Percentiles rank a stretch among this genome's conserved stretches.
These are phyloP conservation scores for Penicillium sp. DNA, from an alignment of 2,329 filamentous ascomycete genomes.

Conservation along the genomic window DNA sequence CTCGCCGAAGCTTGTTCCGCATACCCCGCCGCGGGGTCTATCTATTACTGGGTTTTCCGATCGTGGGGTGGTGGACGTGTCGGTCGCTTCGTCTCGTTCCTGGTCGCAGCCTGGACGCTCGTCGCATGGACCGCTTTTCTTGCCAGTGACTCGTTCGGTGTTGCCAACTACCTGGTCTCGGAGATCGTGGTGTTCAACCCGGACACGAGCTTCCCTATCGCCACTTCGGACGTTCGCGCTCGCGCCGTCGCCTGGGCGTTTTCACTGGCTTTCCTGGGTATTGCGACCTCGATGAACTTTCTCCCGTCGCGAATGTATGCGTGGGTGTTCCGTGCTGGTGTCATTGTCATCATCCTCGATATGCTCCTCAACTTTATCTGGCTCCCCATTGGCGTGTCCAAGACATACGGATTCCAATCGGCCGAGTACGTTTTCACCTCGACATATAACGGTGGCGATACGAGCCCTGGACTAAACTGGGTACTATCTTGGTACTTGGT, in stretches of 20 bases:
- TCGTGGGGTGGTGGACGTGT: slow-evolving; percentile 25
- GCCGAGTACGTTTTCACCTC: slow-evolving; percentile 46
- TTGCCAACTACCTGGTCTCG: slow-evolving; percentile 27
- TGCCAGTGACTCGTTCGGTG: slow-evolving; percentile 25
- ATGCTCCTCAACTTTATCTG: slow-evolving; percentile 47
- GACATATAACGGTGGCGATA: slow-evolving; percentile 27
- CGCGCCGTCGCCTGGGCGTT: slow-evolving; percentile 45
- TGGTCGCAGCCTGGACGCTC: slow-evolving; percentile 54
- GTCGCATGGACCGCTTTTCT: slow-evolving; percentile 50
- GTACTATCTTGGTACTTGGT: slow-evolving; percentile 28
- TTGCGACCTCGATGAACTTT: slow-evolving; percentile 31
- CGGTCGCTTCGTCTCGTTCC: slow-evolving; percentile 39
- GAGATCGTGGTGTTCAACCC: slow-evolving; percentile 40
- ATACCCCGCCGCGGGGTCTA: slow-evolving; percentile 30
- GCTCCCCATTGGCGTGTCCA: slow-evolving; percentile 45
- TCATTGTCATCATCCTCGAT: slow-evolving; percentile 41
- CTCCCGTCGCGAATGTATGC: slow-evolving; percentile 40
- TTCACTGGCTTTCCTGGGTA: slow-evolving; percentile 29
- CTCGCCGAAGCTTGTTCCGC: slow-evolving; percentile 31
- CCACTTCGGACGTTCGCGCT: slow-evolving; percentile 39
- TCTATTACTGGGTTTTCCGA: slow-evolving; percentile 32
- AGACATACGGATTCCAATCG: slow-evolving; percentile 44
- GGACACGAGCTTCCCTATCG: slow-evolving; percentile 37
- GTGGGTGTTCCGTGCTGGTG: slow-evolving; percentile 42
- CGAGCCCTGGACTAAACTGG: slow-evolving; percentile 27